Base-by-base conservation (phyloP, 495 filamentous ascomycete species). In the Daldinia vernicosa region DNA sequence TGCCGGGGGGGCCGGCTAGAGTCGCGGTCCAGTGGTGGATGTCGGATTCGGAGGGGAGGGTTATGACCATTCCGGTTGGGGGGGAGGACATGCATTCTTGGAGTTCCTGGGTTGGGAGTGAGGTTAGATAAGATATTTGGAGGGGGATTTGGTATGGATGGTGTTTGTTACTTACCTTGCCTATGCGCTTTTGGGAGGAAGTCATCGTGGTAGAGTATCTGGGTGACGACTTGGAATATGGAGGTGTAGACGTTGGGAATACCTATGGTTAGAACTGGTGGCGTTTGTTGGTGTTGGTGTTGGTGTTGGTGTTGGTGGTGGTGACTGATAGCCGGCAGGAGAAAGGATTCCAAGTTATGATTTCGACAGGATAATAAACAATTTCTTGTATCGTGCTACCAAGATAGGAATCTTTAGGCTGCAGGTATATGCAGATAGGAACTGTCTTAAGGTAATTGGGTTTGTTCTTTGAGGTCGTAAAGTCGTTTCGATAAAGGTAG, bases 1-100 rank as follows among this genome's bases (percentile, higher is more conserved):
- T 91, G 35, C 83, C 82, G 65, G 90, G 83, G 0, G 93, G 93
- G 0, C 92, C 94, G 15, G 88, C 85, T 80, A 98, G 89, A 32
- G 84, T 80, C 67, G 95, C 86, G 71, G 92, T 89, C 95, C 95
- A 99, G 50, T 88, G 87, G 83, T 92, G 89, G 35, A 99, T 80
- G 83, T 97, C 87, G n/a, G 84, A 79, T 59, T 93, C 91, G 66
- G 89, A 85, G 51, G 87, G 83, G 0, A 94, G 84, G 60, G 77
- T 77, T 72, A 95, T 84, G 40, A 75, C 83, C 76, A 95, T 90
- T 32, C 91, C 91, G 0, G 82, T 69, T 0, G 90, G 90, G 9
- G 92, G 90, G 59, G 81, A 82, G 60, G 80, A 79, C 43, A 82
- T 86, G 77, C 93, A 88, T 72, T 94, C 91, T 35, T 81, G 81